These are phyloP conservation scores for Marchantia paleacea DNA, from an alignment of 225 moss, liverwort and hornwort species.

Conservation along the genomic window DNA sequence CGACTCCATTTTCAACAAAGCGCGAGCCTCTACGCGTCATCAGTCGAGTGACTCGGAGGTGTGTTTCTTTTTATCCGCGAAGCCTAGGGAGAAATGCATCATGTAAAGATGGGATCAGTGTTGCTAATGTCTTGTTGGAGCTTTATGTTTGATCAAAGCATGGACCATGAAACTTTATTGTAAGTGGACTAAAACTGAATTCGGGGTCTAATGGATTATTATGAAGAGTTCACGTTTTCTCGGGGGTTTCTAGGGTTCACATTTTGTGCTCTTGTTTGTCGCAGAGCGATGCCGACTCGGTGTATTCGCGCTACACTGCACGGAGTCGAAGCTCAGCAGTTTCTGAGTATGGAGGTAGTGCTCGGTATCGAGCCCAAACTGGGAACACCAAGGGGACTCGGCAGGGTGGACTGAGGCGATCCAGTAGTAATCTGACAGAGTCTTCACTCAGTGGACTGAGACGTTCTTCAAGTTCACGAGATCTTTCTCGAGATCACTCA, in stretches of 20 bases:
- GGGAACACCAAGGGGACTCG: slow-evolving; percentile 21
- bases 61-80: background rate
- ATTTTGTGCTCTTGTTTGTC: background rate
- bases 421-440: slow-evolving; percentile 21
- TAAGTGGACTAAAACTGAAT: background rate
- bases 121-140: too few species aligned
- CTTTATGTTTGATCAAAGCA: background rate
- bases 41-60: slow-evolving; percentile 45
- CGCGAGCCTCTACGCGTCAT: slow-evolving; percentile 13
- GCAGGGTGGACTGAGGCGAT: slow-evolving; percentile 28
- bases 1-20: slow-evolving; percentile 39
- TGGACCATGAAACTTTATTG: background rate
- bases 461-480: slow-evolving; percentile 19
- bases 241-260: background rate
- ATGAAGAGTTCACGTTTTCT: too few species aligned
- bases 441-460: slow-evolving; percentile 14
- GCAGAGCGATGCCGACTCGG: slow-evolving; percentile 45
- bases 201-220: too few species aligned
- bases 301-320: slow-evolving; percentile 29
- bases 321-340: slow-evolving; percentile 30
- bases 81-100: background rate
- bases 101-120: background rate
- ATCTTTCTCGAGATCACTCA: slow-evolving; percentile 19
- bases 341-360: slow-evolving; percentile 22
- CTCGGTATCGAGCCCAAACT: background rate